A percentile compares a stretch with the other conserved stretches of the same genome.
phyloP scores from a whole-genome alignment of 2,329 filamentous ascomycete genomes.

The Colletotrichum sojae region DNA sequence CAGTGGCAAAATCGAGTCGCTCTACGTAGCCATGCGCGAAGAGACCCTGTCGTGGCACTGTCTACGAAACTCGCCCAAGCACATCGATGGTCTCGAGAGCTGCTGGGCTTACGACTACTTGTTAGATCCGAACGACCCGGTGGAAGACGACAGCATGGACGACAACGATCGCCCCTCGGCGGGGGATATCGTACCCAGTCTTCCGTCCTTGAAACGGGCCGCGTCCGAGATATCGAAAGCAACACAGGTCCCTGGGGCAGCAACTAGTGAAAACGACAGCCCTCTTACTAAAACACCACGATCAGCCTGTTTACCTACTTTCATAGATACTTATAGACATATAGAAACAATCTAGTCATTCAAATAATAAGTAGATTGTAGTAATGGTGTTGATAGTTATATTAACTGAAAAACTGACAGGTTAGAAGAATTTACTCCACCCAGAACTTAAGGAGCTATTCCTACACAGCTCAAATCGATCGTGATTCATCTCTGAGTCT shows the following conservation, averaged over 20 bases:
- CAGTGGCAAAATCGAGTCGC: slow-evolving; percentile 69
- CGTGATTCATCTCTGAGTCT: too few species aligned
- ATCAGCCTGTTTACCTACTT: slow-evolving; percentile 53
- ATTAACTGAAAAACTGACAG: too few species aligned
- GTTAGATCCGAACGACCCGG: slow-evolving; percentile 60
- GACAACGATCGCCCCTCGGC: slow-evolving; percentile 59
- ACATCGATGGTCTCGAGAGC: slow-evolving; percentile 66
- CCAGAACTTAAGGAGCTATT: too few species aligned
- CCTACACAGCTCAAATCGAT: too few species aligned
- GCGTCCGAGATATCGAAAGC: slow-evolving; percentile 67
- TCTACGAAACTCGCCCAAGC: slow-evolving; percentile 62
- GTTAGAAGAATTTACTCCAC: too few species aligned
- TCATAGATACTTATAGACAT: slow-evolving; percentile 57
- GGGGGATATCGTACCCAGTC: slow-evolving; percentile 59
- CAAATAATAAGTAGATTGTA: too few species aligned
- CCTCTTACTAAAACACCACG: slow-evolving; percentile 56
- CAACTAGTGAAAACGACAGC: slow-evolving; percentile 48
- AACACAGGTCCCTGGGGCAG: slow-evolving; percentile 57
- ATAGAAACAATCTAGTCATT: slow-evolving; percentile 54
- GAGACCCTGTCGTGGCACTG: slow-evolving; percentile 71
- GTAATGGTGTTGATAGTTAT: too few species aligned
- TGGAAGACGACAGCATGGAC: slow-evolving; percentile 53
- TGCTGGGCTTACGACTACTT: slow-evolving; percentile 67
- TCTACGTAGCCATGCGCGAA: slow-evolving; percentile 71
- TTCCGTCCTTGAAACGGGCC: slow-evolving; percentile 62